phyloP scores from a whole-genome alignment of 2,329 filamentous ascomycete species.

The Trichocomaceae sp. region DNA sequence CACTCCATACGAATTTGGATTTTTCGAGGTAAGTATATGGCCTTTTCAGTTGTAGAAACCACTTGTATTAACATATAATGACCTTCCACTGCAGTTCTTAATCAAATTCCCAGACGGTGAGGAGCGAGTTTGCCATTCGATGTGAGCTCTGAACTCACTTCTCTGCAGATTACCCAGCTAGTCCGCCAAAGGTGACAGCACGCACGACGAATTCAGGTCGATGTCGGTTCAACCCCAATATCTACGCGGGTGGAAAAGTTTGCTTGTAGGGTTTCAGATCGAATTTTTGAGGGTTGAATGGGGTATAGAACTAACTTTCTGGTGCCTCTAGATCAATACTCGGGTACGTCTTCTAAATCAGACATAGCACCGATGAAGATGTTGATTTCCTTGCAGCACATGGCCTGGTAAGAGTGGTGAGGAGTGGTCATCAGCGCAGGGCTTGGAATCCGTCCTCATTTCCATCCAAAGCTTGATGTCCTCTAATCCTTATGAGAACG shows the following conservation, averaged over 20 bases:
- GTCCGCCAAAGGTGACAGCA: conserved; percentile 55
- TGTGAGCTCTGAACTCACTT: not conserved
- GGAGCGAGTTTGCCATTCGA: not conserved
- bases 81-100: conserved; percentile 51
- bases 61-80: not conserved
- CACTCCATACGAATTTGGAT: conserved; percentile 94
- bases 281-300: conserved; percentile 17
- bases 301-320: not conserved
- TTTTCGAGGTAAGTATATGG: conserved; percentile 66
- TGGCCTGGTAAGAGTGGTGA: conserved; percentile 88
- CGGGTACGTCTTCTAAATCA: conserved; percentile 50
- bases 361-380: conserved; percentile 13
- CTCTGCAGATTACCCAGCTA: conserved; percentile 70
- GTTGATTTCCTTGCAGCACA: conserved; percentile 53
- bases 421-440: conserved; percentile 94
- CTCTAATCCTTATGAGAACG: conserved; percentile 87
- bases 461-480: conserved; percentile 98
- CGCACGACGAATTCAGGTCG: conserved; percentile 83
- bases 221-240: conserved; percentile 93
- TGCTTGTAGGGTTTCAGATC: conserved; percentile 60
- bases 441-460: conserved; percentile 85
- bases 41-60: not conserved
- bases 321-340: conserved; percentile 64
- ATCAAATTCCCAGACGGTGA: conserved; percentile 70
- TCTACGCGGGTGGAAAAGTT: conserved; percentile 85